A percentile compares a stretch with the other conserved stretches of the same genome.
phyloP scores from a whole-genome alignment of 441 rosid genomes.

The Theobroma grandiflorum region DNA sequence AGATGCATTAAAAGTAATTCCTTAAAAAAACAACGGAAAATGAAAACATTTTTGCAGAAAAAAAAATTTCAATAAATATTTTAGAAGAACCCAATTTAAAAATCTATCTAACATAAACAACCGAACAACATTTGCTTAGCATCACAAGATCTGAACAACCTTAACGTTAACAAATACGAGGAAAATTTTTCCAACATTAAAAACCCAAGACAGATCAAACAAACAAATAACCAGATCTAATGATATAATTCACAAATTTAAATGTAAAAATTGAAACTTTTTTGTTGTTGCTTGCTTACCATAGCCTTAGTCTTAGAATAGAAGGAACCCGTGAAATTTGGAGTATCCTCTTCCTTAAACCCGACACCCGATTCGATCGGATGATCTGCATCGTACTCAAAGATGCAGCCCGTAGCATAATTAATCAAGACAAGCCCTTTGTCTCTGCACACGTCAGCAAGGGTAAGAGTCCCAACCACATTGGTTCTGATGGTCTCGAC shows the following conservation, averaged over 20 bases:
- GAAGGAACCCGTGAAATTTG: conserved; percentile 86
- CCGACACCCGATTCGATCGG: conserved; percentile 81
- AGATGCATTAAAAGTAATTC: not conserved
- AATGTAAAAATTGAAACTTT: not conserved
- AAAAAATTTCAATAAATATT: not conserved
- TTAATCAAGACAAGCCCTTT: conserved; percentile 71
- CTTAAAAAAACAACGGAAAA: not conserved
- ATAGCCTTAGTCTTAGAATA: conserved; percentile 95
- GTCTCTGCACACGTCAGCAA: conserved; percentile 84
- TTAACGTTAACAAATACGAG: not conserved
- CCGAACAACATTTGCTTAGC: not conserved
- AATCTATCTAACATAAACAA: not conserved
- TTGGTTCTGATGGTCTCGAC: conserved; percentile 89
- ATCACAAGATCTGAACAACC: not conserved
- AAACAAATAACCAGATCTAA: conserved; percentile 17
- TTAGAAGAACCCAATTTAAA: not conserved
- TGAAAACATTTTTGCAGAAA: not conserved
- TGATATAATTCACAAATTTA: not conserved
- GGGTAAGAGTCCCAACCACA: conserved; percentile 84
- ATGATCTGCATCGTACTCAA: conserved; percentile 80
- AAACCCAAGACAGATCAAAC: conserved; percentile 15
- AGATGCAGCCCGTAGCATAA: conserved; percentile 90
- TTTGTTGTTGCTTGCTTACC: conserved; percentile 47
- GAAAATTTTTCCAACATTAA: not conserved
- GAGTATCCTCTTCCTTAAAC: conserved; percentile 87